Evolutionary conservation across 2,329 filamentous ascomycete genomes (phyloP).

Genomic region (Pseudogymnoascus sp.): DNA sequence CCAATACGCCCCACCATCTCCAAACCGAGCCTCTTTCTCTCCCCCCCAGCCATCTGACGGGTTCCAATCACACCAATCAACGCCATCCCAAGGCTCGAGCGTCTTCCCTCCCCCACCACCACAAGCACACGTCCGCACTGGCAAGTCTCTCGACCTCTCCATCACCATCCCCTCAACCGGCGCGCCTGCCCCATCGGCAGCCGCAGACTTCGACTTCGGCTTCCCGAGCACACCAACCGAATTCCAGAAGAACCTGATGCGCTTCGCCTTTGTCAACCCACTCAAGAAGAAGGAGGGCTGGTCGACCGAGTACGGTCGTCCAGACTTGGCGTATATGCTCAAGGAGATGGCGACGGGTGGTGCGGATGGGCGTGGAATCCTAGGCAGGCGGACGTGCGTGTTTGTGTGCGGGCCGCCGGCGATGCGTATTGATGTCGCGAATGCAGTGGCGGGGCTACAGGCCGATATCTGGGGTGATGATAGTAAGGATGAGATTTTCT

Average conservation of each 20-base stretch:
- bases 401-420: constrained; percentile 85
- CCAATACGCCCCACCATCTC: constrained; percentile 46
- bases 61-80: constrained; percentile 16
- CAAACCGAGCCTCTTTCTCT: constrained; percentile 26
- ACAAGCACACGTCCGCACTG: constrained; percentile 12
- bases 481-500: constrained; percentile 77
- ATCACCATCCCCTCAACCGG: constrained; percentile 18
- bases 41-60: constrained; percentile 18
- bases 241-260: constrained; percentile 83
- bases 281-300: constrained; percentile 69
- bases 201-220: constrained; percentile 61
- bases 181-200: not conserved
- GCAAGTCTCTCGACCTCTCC: constrained; percentile 20
- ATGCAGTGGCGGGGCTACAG: constrained; percentile 74
- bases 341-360: constrained; percentile 71
- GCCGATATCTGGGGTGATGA: constrained; percentile 72
- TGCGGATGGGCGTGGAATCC: constrained; percentile 54
- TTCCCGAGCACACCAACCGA: constrained; percentile 78
- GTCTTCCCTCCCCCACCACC: constrained; percentile 13
- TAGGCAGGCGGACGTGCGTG: constrained; percentile 75
- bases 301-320: constrained; percentile 86
- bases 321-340: constrained; percentile 80
- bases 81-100: constrained; percentile 11
- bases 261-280: constrained; percentile 72
- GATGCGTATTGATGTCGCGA: constrained; percentile 84